Base-by-base conservation (phyloP, 1,139 yeast genomes). In the Sugiyamaella pinicola region DNA sequence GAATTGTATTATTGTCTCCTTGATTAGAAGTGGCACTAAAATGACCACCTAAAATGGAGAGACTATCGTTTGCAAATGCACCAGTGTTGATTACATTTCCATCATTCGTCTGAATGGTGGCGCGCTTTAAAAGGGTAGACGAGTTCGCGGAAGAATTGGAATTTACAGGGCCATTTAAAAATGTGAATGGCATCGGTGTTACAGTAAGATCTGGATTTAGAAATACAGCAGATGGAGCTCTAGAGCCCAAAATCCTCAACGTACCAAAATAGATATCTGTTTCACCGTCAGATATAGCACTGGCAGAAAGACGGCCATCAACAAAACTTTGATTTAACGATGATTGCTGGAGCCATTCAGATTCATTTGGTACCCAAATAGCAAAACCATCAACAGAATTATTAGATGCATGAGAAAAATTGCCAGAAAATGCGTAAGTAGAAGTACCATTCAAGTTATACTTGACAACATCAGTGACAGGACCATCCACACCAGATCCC, bases 41-140 rank as follows among this genome's bases (percentile, higher is more conserved):
- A 1, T 68, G 65, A 22, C 84, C 85, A 13, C 86, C 90, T 46
- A 85, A 62, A 1, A 81, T 77, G 49, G 84, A 73, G 3, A 78
- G 58, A 0, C 82, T 65, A 18, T 71, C 71, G 62, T 84, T 84
- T 39, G 85, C 72, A 56, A 73, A 74, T 2, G 68, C 60, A 6
- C 75, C 76, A 3, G 72, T 56, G 51, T 64, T 61, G 18, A 71
- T 57, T 13, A 60, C 52, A 28, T 58, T 59, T 19, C 57, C 56
- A n/a, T 46, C 31, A 12, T 55, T 50, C 24, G 58, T 35, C 9
- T 54, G 53, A n/a, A 61, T 57, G n/a, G 53, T 38, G 18, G 58
- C 58, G n/a, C 64, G 55, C 33, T 54, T 59, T 3, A 55, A 50
- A 5, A 59, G 46, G 2, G 57, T 43, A 0, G 64, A 42, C 13